Percentiles rank a stretch among this genome's conserved stretches.
Conservation (phyloP, 208 protist genomes). For the Tritrichomonas foetus region DNA sequence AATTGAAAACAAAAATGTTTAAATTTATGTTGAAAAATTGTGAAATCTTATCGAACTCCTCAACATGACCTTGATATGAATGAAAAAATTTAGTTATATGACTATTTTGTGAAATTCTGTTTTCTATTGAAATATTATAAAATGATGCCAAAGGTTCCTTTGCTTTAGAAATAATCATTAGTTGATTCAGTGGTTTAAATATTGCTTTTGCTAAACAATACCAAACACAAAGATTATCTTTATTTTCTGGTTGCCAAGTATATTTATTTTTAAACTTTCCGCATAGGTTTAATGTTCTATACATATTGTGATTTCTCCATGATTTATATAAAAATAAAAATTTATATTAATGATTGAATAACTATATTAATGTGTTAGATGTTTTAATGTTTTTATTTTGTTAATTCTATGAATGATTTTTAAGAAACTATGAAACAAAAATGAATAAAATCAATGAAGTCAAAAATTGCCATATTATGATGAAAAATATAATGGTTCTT, state of each 20-base stretch:
- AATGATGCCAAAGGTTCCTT: neutral
- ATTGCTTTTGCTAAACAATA: too few relatives aligned
- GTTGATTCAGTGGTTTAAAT: neutral
- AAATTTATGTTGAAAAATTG: too few relatives aligned
- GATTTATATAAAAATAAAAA: neutral
- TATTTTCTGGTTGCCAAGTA: neutral
- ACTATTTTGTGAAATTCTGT: neutral
- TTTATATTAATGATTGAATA: neutral
- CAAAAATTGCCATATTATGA: too few relatives aligned
- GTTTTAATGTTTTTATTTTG: too few relatives aligned
- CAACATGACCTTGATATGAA: neutral
- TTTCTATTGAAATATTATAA: neutral
- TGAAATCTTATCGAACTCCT: neutral
- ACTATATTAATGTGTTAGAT: too few relatives aligned
- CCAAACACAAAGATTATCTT: too few relatives aligned
- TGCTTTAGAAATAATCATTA: neutral
- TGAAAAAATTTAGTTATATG: neutral
- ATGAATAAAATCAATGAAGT: too few relatives aligned
- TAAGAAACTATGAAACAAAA: too few relatives aligned
- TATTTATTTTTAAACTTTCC: neutral
- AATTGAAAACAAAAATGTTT: too few relatives aligned
- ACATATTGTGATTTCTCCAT: neutral
- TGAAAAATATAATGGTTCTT: too few relatives aligned
- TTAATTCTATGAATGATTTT: too few relatives aligned
- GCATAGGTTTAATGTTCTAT: neutral